Percentiles rank a stretch among this genome's conserved stretches.
phyloP scores from a whole-genome alignment of 805 yeast species.

The Starmerella apicola region DNA sequence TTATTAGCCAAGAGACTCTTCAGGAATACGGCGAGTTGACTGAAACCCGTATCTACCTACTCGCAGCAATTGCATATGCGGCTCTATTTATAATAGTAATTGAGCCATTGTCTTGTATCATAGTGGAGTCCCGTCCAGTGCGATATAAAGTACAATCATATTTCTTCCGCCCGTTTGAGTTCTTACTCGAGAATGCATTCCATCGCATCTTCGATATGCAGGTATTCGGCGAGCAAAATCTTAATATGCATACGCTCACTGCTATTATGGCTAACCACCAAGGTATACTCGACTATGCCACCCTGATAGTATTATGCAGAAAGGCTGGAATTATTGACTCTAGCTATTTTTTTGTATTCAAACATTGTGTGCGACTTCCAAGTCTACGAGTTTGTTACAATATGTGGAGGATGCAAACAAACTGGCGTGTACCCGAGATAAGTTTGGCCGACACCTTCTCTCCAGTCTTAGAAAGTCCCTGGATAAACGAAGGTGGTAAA shows the following conservation, averaged over 20 bases:
- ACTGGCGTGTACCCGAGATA: slow-evolving; percentile 24
- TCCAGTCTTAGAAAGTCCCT: slow-evolving; percentile 15
- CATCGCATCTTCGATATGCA: slow-evolving; percentile 8
- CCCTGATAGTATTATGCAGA: slow-evolving; percentile 32
- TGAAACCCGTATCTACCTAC: too few species aligned
- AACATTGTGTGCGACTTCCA: slow-evolving; percentile 23
- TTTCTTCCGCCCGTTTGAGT: slow-evolving; percentile 1
- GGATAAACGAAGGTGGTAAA: slow-evolving; percentile 10
- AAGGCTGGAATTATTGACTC: slow-evolving; percentile 26
- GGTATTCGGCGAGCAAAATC: slow-evolving; percentile 12
- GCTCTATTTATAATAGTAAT: slow-evolving; percentile 1
- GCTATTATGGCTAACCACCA: slow-evolving; percentile 44
- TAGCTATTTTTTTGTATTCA: slow-evolving; percentile 29
- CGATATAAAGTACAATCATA: slow-evolving; percentile 11
- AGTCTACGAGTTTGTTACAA: slow-evolving; percentile 13
- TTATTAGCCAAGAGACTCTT: too few species aligned
- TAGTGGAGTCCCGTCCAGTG: slow-evolving; percentile 5
- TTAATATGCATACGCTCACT: slow-evolving; percentile 25
- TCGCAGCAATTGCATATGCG: too few species aligned
- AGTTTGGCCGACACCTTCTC: slow-evolving; percentile 11
- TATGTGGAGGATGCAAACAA: slow-evolving; percentile 15
- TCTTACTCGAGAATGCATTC: slow-evolving; percentile 1
- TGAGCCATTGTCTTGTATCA: slow-evolving; percentile 5
- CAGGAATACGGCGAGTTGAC: too few species aligned
- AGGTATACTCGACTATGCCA: slow-evolving; percentile 52